Base-by-base conservation (phyloP, 179 eudicot genomes). In the Amaranthus tricolor region DNA sequence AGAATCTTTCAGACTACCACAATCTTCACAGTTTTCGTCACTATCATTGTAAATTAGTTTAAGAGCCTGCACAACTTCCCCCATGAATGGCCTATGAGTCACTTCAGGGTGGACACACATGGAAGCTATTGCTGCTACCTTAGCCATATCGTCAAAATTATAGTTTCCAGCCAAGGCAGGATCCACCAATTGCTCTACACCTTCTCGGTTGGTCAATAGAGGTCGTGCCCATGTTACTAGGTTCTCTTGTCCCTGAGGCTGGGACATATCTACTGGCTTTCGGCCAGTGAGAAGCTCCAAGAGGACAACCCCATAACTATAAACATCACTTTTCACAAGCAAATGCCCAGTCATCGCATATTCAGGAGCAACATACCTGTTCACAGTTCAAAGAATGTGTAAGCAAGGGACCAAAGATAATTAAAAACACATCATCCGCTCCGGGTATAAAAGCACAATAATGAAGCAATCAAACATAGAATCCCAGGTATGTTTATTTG, bases 311-410 rank as follows among this genome's bases (percentile, higher is more conserved):
- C 98, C 98, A 21, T 94, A 94, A 78, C 98, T 94, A 73, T 94
- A 94, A 21, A 94, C 98, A 67, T 94, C 98, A 71, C 98, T 94
- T 81, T 94, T 94, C 44, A 94, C 98, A 9, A 94, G 97, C 54
- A 94, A 83, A 78, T 94, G 98, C 44, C 98, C 98, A 31, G 98
- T 94, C 98, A 94, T 94, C 67, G 98, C 98, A 80, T 94, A 94
- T 82, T 94, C 98, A 66, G 98, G 98, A 63, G 98, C 98, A 52
- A 94, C 97, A 24, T 94, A 94, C 83, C 98, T 94, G 91, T 72
- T 60, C 51, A 70, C 20, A 63, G 71, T 53, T 59, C 12, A 1
- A 45, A 68, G 54, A 54, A 44, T 19, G 16, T 40, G 74, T 24
- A 40, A 47, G 43, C 12, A 55, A 62, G 61, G 48, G 16, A 31